Evolutionary conservation across 2,329 filamentous ascomycete genomes (phyloP).

Genomic region (Scopulariopsis brevicaulis): DNA sequence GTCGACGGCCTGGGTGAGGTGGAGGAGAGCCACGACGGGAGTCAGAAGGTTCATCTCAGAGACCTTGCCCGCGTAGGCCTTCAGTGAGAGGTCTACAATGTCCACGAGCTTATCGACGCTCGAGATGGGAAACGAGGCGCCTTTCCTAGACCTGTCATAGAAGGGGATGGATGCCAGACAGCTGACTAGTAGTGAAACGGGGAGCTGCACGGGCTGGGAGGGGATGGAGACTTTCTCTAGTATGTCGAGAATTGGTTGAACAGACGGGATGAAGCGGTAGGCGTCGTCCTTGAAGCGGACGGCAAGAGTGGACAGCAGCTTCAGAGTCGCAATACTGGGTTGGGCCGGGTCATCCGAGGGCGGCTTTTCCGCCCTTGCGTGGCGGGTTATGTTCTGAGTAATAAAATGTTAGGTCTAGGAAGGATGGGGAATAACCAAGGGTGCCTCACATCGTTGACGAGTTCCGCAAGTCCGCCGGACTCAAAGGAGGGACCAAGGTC

Average conservation of each 20-base stretch:
- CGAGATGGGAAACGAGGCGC: not conserved
- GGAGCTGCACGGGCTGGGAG: conserved; percentile 9
- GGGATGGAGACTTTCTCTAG: conserved; percentile 8
- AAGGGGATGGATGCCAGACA: conserved; percentile 10
- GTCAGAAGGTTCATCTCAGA: conserved; percentile 8
- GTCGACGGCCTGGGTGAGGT: conserved; percentile 6
- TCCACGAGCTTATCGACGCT: conserved; percentile 8
- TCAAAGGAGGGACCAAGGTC: conserved; percentile 30
- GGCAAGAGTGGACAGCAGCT: conserved; percentile 11
- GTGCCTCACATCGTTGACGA: conserved; percentile 8
- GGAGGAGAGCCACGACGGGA: conserved; percentile 7
- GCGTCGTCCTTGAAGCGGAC: conserved; percentile 10
- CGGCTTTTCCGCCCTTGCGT: conserved; percentile 7
- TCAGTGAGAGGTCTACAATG: conserved; percentile 7
- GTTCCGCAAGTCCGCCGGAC: conserved; percentile 9
- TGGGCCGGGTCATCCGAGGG: conserved; percentile 10
- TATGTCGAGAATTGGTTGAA: conserved; percentile 9
- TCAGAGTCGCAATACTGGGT: conserved; percentile 9
- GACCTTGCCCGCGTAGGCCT: conserved; percentile 7
- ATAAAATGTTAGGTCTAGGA: not conserved
- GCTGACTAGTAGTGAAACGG: conserved; percentile 11
- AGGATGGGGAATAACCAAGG: not conserved
- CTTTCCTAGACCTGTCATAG: conserved; percentile 5
- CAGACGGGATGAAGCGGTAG: conserved; percentile 8
- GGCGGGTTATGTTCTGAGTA: conserved; percentile 7